These are phyloP conservation scores for Trichosporon coremiiforme DNA, from an alignment of 1,284 basidiomycete species.

Conservation along the genomic window DNA sequence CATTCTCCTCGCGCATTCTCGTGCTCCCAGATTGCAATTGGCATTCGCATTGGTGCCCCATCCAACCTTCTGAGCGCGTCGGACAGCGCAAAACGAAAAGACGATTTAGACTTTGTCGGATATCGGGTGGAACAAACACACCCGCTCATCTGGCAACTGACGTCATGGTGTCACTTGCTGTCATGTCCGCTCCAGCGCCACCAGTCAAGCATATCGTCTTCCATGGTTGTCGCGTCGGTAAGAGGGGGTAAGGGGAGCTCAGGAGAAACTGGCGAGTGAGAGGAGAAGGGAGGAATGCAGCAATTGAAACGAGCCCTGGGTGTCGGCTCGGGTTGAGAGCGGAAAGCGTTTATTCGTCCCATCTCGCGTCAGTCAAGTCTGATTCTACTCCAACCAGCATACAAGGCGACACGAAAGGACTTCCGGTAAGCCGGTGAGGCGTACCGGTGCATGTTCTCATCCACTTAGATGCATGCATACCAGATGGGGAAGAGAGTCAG, in stretches of 20 bases:
- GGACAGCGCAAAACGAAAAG: not conserved
- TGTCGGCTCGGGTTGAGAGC: not conserved
- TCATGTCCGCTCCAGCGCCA: not conserved
- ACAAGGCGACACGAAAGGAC: too few relatives aligned
- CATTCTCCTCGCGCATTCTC: too few relatives aligned
- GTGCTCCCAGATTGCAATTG: not conserved
- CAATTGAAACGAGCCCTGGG: not conserved
- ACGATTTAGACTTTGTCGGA: slow-evolving; percentile 3
- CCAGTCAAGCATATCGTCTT: not conserved
- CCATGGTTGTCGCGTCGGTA: not conserved
- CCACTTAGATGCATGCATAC: too few relatives aligned
- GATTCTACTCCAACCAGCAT: not conserved
- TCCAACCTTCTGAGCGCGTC: too few relatives aligned
- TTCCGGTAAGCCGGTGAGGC: not conserved
- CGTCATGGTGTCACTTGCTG: not conserved
- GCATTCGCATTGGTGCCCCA: too few relatives aligned
- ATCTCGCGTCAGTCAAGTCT: too few relatives aligned
- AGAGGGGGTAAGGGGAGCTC: not conserved
- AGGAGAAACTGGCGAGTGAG: not conserved
- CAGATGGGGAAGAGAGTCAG: not conserved
- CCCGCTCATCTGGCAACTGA: not conserved
- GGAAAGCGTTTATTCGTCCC: not conserved
- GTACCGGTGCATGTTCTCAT: not conserved
- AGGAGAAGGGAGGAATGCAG: not conserved
- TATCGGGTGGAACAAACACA: not conserved